Base-by-base conservation (phyloP, 164 flowering plant species). In the Stephania japonica region DNA sequence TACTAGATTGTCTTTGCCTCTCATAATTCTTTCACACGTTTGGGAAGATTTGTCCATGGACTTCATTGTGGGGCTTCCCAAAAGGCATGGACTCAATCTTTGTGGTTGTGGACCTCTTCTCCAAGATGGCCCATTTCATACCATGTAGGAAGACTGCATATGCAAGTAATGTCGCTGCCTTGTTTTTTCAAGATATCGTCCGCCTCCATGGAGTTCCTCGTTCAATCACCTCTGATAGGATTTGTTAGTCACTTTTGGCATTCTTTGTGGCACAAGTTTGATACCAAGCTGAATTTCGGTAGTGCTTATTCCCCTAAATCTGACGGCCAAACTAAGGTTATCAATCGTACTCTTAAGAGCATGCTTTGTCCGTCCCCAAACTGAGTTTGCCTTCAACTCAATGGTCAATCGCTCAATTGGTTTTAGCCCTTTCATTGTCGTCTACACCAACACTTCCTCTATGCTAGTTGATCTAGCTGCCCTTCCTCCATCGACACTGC, bases 141-240 rank as follows among this genome's bases (percentile, higher is more conserved):
- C 68, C 68, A 1, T 66, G 38, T 25, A 23, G 11, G 32, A 65
- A 66, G 6, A 66, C 68, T 14, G 2, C 7, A 10, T 16, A 66
- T 7, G 38, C 68, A 0, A 24, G 43, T 5, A 12, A 25, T 24
- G 32, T 66, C 11, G 68, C 43, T 27, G 4, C 2, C n/a, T n/a
- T n/a, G n/a, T 66, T 66, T 43, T 66, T 66, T 43, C 27, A 66
- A 38, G 68, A 66, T 1, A 24, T 26, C 4, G n/a, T 26, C 6
- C 10, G 68, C 12, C 32, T 66, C 9, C 38, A 66, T 66, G 68
- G 68, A 66, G 42, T 66, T 13, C n/a, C n/a, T n/a, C n/a, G n/a
- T n/a, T n/a, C n/a, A n/a, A n/a, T n/a, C n/a, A n/a, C n/a, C n/a
- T n/a, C n/a, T n/a, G n/a, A n/a, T n/a, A n/a, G n/a, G n/a, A n/a